phyloP scores from a whole-genome alignment of 164 flowering plant genomes.

The Chimonanthus salicifolius region DNA sequence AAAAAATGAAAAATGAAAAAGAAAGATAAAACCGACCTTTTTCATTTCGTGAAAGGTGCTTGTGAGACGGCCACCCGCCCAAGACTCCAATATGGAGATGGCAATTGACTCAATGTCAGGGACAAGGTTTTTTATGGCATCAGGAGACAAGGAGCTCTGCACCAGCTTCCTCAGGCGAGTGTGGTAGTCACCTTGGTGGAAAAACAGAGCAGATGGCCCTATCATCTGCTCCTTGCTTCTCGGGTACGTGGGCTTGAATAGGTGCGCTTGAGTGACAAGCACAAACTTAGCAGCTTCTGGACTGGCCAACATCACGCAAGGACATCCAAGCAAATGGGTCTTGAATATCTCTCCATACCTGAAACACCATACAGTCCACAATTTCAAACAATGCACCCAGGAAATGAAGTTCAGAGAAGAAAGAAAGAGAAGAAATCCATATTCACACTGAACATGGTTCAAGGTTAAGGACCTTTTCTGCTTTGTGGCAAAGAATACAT shows the following conservation, averaged over 20 bases:
- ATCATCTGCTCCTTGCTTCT: conserved; percentile 69
- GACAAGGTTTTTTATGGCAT: conserved; percentile 36
- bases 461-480: conserved; percentile 43
- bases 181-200: conserved; percentile 83
- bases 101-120: conserved; percentile 42
- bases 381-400: neutral
- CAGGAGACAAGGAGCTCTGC: conserved; percentile 49
- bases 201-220: conserved; percentile 78
- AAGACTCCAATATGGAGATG: conserved; percentile 39
- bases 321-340: conserved; percentile 78
- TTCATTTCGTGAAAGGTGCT: conserved; percentile 77
- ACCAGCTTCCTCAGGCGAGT: conserved; percentile 58
- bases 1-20: neutral
- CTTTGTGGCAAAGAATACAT: conserved; percentile 50
- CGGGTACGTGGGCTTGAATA: conserved; percentile 94
- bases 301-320: conserved; percentile 76
- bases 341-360: conserved; percentile 91
- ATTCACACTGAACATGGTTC: neutral
- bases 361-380: neutral
- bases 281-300: conserved; percentile 79
- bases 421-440: neutral
- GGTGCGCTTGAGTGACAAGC: conserved; percentile 54
- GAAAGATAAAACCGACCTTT: conserved; percentile 37
- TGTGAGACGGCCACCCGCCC: conserved; percentile 41
- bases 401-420: neutral